phyloP scores from a whole-genome alignment of 2,329 filamentous ascomycete genomes.

The Shiraia sp. region DNA sequence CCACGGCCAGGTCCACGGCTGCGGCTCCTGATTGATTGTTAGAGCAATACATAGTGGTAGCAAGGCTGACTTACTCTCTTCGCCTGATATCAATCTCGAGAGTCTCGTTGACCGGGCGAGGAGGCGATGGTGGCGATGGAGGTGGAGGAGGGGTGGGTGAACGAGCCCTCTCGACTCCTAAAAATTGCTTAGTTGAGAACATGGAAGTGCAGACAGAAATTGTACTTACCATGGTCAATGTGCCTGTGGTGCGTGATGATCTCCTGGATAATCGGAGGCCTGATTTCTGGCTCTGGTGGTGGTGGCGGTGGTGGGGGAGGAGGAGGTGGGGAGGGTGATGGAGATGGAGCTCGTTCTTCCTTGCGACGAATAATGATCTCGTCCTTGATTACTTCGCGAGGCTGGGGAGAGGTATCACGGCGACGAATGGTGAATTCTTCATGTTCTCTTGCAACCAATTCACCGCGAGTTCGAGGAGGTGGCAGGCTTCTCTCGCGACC shows the following conservation, averaged over 20 bases:
- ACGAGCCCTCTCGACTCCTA: slow-evolving; percentile 52
- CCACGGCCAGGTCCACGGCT: slow-evolving; percentile 52
- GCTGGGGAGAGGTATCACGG: slow-evolving; percentile 41
- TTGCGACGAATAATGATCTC: slow-evolving; percentile 52
- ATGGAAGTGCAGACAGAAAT: neutral
- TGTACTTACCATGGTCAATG: slow-evolving; percentile 76
- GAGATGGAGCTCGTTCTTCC: slow-evolving; percentile 55
- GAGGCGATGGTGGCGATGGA: slow-evolving; percentile 46
- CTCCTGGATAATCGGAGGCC: slow-evolving; percentile 82
- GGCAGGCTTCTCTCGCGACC: slow-evolving; percentile 43
- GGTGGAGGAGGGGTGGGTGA: slow-evolving; percentile 56
- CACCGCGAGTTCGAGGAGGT: slow-evolving; percentile 38
- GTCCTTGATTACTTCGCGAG: slow-evolving; percentile 43
- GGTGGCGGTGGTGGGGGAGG: slow-evolving; percentile 51
- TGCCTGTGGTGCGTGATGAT: slow-evolving; percentile 87
- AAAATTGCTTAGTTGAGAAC: slow-evolving; percentile 8
- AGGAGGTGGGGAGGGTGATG: slow-evolving; percentile 51
- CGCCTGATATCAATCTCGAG: slow-evolving; percentile 62
- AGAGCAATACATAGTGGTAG: neutral
- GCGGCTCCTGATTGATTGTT: slow-evolving; percentile 27
- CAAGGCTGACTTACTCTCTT: slow-evolving; percentile 46
- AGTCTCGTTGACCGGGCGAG: slow-evolving; percentile 54
- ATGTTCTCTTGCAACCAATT: slow-evolving; percentile 45
- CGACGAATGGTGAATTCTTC: slow-evolving; percentile 48
- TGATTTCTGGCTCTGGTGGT: slow-evolving; percentile 67